phyloP scores from a whole-genome alignment of 768 basidiomycete genomes.

The Butyriboletus loyo region DNA sequence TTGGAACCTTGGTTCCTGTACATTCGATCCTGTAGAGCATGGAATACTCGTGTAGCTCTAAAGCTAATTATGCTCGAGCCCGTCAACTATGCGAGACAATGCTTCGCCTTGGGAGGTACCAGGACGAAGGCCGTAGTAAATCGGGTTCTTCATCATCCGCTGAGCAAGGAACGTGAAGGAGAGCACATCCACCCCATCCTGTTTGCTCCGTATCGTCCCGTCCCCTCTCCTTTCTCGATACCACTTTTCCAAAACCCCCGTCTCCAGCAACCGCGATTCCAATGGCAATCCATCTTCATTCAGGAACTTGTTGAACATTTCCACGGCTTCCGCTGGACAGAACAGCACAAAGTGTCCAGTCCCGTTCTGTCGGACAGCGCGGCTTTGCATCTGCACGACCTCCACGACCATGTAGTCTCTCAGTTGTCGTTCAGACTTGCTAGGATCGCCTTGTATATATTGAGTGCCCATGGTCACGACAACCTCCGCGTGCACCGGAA shows the following conservation, averaged over 20 bases:
- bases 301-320: constrained; percentile 79
- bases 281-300: constrained; percentile 79
- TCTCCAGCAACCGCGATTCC: constrained; percentile 72
- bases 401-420: constrained; percentile 80
- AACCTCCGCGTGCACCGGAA: constrained; percentile 78
- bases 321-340: constrained; percentile 83
- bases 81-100: constrained; percentile 71
- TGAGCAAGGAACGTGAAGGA: constrained; percentile 79
- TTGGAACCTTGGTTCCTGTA: neutral
- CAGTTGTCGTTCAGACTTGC: constrained; percentile 59
- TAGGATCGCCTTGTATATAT: constrained; percentile 53
- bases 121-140: constrained; percentile 67
- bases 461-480: constrained; percentile 95
- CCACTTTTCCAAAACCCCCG: constrained; percentile 47
- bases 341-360: constrained; percentile 77
- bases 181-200: constrained; percentile 72
- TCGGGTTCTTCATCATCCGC: constrained; percentile 74
- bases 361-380: constrained; percentile 63
- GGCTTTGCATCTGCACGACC: constrained; percentile 88
- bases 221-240: constrained; percentile 38
- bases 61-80: constrained; percentile 24
- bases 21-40: neutral
- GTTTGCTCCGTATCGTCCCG: constrained; percentile 46
- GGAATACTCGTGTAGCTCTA: neutral
- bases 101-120: constrained; percentile 44